A percentile compares a stretch with the other conserved stretches of the same genome.
Conservation (phyloP, 495 filamentous ascomycete genomes). For the Xylaria telfairii region DNA sequence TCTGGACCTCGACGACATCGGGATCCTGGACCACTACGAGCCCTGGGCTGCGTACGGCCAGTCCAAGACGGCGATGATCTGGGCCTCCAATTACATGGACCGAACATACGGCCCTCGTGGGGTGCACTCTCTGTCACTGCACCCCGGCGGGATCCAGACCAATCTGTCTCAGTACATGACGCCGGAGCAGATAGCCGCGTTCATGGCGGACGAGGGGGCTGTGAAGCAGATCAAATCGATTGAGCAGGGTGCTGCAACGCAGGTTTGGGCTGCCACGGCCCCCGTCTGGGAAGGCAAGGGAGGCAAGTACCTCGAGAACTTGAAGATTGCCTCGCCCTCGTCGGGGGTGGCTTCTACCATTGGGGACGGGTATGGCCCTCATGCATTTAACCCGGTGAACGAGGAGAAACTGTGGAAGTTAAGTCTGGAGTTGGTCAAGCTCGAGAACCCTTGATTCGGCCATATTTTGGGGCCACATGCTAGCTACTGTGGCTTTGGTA, state of each 20-base stretch:
- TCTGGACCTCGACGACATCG: constrained; percentile 7
- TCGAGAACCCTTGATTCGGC: constrained; percentile 35
- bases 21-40: constrained; percentile 45
- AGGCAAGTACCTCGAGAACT: constrained; percentile 49
- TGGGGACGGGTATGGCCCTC: constrained; percentile 41
- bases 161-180: constrained; percentile 29
- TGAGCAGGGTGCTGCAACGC: constrained; percentile 56
- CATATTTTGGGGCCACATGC: constrained; percentile 33
- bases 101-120: constrained; percentile 45
- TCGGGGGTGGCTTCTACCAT: constrained; percentile 19
- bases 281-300: constrained; percentile 43
- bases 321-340: constrained; percentile 30
- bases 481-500: constrained; percentile 30
- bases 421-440: constrained; percentile 8
- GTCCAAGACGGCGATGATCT: constrained; percentile 51
- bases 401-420: constrained; percentile 50
- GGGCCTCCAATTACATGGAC: constrained; percentile 51
- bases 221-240: constrained; percentile 40
- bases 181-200: constrained; percentile 35
- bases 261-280: constrained; percentile 49
- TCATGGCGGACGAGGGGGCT: constrained; percentile 26
- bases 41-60: constrained; percentile 45
- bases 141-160: constrained; percentile 46
- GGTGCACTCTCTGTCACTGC: constrained; percentile 45
- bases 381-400: constrained; percentile 45